Evolutionary conservation across 768 basidiomycete species (phyloP).

Genomic region (Tricholoma furcatifolium): DNA sequence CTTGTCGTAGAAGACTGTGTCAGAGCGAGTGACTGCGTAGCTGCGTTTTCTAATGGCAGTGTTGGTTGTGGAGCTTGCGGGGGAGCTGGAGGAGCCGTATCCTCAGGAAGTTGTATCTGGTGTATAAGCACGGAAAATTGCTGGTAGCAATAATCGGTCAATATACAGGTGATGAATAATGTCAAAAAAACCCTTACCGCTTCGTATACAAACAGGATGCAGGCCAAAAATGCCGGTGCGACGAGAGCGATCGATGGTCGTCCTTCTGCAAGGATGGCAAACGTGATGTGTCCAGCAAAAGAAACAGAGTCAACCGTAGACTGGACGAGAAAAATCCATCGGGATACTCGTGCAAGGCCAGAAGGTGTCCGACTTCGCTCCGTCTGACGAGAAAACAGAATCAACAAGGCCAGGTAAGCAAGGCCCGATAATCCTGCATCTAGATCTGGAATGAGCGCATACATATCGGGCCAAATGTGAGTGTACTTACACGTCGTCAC

Average conservation of each 20-base stretch:
- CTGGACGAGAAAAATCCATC: constrained; percentile 82
- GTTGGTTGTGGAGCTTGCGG: constrained; percentile 25
- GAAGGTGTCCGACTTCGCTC: constrained; percentile 76
- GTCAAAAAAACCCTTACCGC: constrained; percentile 48
- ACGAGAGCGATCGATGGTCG: constrained; percentile 77
- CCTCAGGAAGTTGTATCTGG: constrained; percentile 82
- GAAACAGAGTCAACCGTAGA: constrained; percentile 78
- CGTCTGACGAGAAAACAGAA: constrained; percentile 73
- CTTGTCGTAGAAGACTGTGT: constrained; percentile 2
- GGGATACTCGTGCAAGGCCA: constrained; percentile 73
- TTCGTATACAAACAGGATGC: constrained; percentile 78
- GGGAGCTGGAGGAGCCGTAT: constrained; percentile 30
- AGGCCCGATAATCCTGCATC: constrained; percentile 73
- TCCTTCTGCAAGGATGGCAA: constrained; percentile 84
- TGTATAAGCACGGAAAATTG: constrained; percentile 82
- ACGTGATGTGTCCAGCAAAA: constrained; percentile 86
- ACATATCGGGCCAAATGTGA: neutral
- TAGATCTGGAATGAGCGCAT: constrained; percentile 23
- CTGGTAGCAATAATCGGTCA: too few species aligned
- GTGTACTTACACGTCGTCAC: constrained; percentile 57
- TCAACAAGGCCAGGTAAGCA: constrained; percentile 65
- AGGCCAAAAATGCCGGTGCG: constrained; percentile 82
- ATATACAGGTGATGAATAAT: too few species aligned
- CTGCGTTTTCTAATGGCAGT: neutral
- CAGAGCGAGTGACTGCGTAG: neutral